Percentiles rank a stretch among this genome's conserved stretches.
Conservation (phyloP, 2,329 filamentous ascomycete species). For the Tolypocladium ophioglossoides region DNA sequence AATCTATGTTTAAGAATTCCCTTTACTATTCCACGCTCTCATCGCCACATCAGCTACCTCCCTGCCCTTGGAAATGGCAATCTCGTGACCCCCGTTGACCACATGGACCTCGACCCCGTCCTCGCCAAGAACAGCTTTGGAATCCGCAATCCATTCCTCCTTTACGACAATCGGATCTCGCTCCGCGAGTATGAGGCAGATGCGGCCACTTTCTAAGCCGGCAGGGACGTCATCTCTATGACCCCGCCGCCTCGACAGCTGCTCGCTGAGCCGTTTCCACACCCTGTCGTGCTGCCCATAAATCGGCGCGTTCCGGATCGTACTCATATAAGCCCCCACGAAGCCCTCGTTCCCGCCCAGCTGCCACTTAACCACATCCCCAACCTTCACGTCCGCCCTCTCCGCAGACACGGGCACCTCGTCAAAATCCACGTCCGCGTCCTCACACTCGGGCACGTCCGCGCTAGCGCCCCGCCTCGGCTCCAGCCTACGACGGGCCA, state of each 20-base stretch:
- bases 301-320: conserved; percentile 60
- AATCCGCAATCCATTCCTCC: conserved; percentile 54
- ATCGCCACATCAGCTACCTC: conserved; percentile 39
- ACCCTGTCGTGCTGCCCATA: conserved; percentile 44
- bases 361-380: conserved; percentile 60
- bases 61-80: conserved; percentile 51
- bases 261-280: conserved; percentile 47
- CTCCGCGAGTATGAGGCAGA: conserved; percentile 56
- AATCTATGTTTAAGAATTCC: not conserved
- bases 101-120: conserved; percentile 45
- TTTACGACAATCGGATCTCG: conserved; percentile 57
- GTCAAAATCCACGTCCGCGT: conserved; percentile 31
- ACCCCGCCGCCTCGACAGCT: conserved; percentile 30
- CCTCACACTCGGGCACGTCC: conserved; percentile 28
- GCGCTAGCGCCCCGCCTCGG: conserved; percentile 25
- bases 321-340: conserved; percentile 58
- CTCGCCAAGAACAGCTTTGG: conserved; percentile 41
- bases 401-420: conserved; percentile 39
- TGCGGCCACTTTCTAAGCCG: conserved; percentile 33
- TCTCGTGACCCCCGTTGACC: conserved; percentile 57
- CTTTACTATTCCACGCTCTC: conserved; percentile 19
- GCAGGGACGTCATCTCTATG: conserved; percentile 16
- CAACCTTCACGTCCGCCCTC: conserved; percentile 39
- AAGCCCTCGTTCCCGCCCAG: conserved; percentile 56
- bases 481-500: conserved; percentile 41